These are phyloP conservation scores for Raphanus raphanistrum DNA, from an alignment of 345 rosid species.

Conservation along the genomic window DNA sequence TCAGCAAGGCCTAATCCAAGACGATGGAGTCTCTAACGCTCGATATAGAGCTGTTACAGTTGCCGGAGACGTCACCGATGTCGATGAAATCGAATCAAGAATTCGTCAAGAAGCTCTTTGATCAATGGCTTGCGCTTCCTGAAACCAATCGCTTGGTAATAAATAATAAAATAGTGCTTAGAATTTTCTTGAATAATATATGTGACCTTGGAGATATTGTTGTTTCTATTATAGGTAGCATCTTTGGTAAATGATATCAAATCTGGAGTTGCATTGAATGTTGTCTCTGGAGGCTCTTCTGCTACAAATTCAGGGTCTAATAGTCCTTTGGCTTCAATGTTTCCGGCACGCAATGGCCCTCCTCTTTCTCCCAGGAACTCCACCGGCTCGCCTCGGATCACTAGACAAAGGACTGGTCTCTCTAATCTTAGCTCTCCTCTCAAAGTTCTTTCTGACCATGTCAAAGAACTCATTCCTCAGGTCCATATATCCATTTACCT, in stretches of 20 bases:
- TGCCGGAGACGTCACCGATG: conserved; percentile 73
- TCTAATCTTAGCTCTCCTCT: conserved; percentile 90
- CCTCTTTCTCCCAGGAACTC: conserved; percentile 94
- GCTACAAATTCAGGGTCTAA: conserved; percentile 48
- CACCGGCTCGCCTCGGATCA: conserved; percentile 84
- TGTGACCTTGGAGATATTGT: neutral
- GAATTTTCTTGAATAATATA: neutral
- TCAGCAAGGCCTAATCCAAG: conserved; percentile 22
- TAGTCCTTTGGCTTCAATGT: conserved; percentile 84
- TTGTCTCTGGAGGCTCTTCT: conserved; percentile 54
- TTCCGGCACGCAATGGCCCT: conserved; percentile 92
- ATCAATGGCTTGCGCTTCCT: conserved; percentile 93
- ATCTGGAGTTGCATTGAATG: conserved; percentile 73
- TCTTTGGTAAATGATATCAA: conserved; percentile 85
- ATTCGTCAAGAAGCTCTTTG: conserved; percentile 74
- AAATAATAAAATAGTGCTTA: conserved; percentile 32
- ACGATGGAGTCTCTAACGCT: conserved; percentile 46
- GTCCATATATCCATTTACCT: conserved; percentile 38
- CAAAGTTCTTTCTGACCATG: conserved; percentile 80
- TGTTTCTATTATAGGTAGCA: conserved; percentile 51
- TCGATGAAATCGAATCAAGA: conserved; percentile 77
- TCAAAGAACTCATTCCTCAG: conserved; percentile 91
- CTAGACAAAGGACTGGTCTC: conserved; percentile 74
- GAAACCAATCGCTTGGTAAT: conserved; percentile 79
- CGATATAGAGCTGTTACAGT: conserved; percentile 82